Base-by-base conservation (phyloP, 106 monocot species). In the Gastrodia elata region DNA sequence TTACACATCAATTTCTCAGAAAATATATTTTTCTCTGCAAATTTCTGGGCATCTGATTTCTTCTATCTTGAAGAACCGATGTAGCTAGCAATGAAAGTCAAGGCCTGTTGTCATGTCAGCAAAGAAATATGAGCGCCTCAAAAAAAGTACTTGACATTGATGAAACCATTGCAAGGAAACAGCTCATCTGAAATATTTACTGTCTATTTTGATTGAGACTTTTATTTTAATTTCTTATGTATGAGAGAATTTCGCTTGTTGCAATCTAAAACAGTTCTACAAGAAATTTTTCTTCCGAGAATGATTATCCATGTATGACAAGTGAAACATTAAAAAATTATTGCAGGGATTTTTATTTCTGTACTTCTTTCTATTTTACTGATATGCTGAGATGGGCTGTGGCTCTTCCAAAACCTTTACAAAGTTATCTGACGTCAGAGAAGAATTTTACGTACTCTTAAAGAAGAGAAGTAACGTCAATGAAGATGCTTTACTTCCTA, bases 381-480 rank as follows among this genome's bases (percentile, higher is more conserved):
- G 57, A 57, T 57, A 30, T 27, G 32, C 30, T 61, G 30, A 69
- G 69, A 69, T 69, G 69, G 69, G 69, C 25, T 69, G 69, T 26
- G 10, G 33, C 25, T 22, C 39, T 69, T 69, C 69, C 41, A 69
- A 69, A 40, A 26, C 11, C 69, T 40, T 40, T 10, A 25, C 14
- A 41, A 69, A 67, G 36, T 67, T 18, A 0, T 35, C 11, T 37
- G 38, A 37, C 36, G 7, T 33, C 36, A 67, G 36, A 67, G 67
- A 26, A 69, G 69, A 69, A 24, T 14, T 39, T 3, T 25, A 18
- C 3, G 26, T 15, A 26, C 69, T 11, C 26, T 35, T 26, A 26
- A 2, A 26, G 40, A 69, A 40, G 39, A 69, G 24, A 40, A 20
- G 25, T 25, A 69, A 15, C 11, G 41, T 22, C 6, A 26, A 40